phyloP scores from a whole-genome alignment of 441 rosid genomes.

The Croton setiger region DNA sequence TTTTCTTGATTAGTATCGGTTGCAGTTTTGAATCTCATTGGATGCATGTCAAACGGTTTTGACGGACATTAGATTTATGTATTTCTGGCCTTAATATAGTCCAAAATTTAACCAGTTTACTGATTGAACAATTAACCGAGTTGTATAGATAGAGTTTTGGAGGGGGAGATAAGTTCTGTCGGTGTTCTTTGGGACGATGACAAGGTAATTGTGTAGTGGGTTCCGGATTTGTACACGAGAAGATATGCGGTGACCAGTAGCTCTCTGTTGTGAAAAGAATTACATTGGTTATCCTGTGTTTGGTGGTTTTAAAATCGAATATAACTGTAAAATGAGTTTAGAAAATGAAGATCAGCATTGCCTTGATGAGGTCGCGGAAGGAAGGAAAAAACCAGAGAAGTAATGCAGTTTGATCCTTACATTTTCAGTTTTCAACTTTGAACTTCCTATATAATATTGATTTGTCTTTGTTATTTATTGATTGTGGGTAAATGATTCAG shows the following conservation, averaged over 20 bases:
- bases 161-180: neutral
- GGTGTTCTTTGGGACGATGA: constrained; percentile 4
- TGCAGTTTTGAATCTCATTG: constrained; percentile 17
- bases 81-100: constrained; percentile 14
- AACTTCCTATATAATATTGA: neutral
- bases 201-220: constrained; percentile 14
- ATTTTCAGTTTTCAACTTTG: constrained; percentile 7
- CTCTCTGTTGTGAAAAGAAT: constrained; percentile 10
- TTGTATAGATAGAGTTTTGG: neutral
- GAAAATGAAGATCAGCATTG: constrained; percentile 42
- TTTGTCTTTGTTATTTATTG: constrained; percentile 9
- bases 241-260: constrained; percentile 12
- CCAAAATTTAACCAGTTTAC: constrained; percentile 1
- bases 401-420: constrained; percentile 23
- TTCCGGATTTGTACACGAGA: constrained; percentile 9
- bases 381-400: constrained; percentile 37
- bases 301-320: constrained; percentile 10
- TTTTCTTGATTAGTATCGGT: constrained; percentile 1
- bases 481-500: constrained; percentile 39
- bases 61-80: constrained; percentile 8
- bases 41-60: constrained; percentile 13
- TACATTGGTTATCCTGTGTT: neutral
- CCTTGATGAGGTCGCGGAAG: constrained; percentile 37
- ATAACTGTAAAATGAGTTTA: constrained; percentile 54
- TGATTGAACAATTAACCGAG: neutral